A percentile compares a stretch with the other conserved stretches of the same genome.
These are phyloP conservation scores for Arthrobotrys entomopaga DNA, from an alignment of 2,329 filamentous ascomycete species.

Conservation along the genomic window DNA sequence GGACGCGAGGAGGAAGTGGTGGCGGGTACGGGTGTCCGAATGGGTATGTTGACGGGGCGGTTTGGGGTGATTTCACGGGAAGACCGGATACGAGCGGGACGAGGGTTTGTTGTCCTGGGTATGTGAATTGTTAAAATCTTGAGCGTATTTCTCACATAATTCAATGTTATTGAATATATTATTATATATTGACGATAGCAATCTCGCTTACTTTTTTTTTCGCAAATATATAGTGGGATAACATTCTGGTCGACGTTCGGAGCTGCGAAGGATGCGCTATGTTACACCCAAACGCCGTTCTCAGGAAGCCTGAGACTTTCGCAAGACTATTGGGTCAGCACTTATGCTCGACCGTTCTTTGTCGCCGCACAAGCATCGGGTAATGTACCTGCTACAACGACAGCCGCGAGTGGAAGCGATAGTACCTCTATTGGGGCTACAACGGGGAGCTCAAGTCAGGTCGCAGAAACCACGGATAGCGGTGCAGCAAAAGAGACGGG, in stretches of 20 bases:
- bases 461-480: constrained; percentile 4
- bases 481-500: constrained; percentile 11
- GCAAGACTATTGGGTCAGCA: constrained; percentile 27
- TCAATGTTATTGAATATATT: too few species aligned
- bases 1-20: not conserved
- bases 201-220: not conserved
- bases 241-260: constrained; percentile 34
- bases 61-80: constrained; percentile 20
- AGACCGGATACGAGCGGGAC: constrained; percentile 13
- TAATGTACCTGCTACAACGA: constrained; percentile 3
- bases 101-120: constrained; percentile 47
- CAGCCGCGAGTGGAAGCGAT: not conserved
- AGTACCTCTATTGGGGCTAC: not conserved
- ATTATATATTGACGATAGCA: too few species aligned
- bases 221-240: constrained; percentile 24
- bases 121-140: too few species aligned
- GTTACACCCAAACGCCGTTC: constrained; percentile 34
- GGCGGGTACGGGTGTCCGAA: constrained; percentile 23
- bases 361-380: constrained; percentile 20
- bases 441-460: constrained; percentile 11
- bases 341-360: constrained; percentile 46
- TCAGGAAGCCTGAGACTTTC: constrained; percentile 1
- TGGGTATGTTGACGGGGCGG: constrained; percentile 28
- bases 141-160: too few species aligned
- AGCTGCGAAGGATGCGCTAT: constrained; percentile 18